A percentile compares a stretch with the other conserved stretches of the same genome.
These are phyloP conservation scores for Trichoderma reesei DNA, from an alignment of 495 filamentous ascomycete genomes.

Conservation along the genomic window DNA sequence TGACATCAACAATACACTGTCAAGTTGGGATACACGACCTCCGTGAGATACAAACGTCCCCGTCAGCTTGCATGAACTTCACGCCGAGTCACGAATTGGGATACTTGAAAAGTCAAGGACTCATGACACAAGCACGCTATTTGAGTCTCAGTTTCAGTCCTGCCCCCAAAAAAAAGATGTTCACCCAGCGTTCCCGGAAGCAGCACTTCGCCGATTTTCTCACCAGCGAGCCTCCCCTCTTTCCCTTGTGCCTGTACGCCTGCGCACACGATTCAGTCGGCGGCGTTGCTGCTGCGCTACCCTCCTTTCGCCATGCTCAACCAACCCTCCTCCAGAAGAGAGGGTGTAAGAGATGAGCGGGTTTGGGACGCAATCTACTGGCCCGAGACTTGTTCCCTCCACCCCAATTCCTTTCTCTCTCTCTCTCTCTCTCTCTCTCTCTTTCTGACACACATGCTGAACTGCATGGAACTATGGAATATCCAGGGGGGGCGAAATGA, in stretches of 20 bases:
- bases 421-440: neutral
- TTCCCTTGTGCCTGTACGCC: neutral
- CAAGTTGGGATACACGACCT: too few relatives aligned
- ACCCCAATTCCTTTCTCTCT: neutral
- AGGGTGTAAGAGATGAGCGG: neutral
- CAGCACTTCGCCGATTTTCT: neutral
- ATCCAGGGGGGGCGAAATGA: neutral
- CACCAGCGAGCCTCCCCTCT: neutral
- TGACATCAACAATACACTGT: too few relatives aligned
- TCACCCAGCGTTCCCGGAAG: neutral
- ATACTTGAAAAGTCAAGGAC: neutral
- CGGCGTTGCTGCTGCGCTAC: neutral
- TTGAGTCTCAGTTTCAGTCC: neutral
- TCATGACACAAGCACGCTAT: neutral
- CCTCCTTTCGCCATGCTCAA: neutral
- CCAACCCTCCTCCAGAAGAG: neutral
- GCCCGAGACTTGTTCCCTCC: neutral
- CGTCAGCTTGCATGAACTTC: too few relatives aligned
- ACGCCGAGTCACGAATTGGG: neutral
- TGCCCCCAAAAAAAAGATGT: too few relatives aligned
- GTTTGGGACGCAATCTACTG: neutral
- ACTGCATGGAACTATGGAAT: neutral
- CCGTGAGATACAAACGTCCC: too few relatives aligned
- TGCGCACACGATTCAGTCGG: too few relatives aligned
- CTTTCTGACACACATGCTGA: neutral